Conservation (phyloP, 2,329 filamentous ascomycete species). For the Erysiphe neolycopersici region DNA sequence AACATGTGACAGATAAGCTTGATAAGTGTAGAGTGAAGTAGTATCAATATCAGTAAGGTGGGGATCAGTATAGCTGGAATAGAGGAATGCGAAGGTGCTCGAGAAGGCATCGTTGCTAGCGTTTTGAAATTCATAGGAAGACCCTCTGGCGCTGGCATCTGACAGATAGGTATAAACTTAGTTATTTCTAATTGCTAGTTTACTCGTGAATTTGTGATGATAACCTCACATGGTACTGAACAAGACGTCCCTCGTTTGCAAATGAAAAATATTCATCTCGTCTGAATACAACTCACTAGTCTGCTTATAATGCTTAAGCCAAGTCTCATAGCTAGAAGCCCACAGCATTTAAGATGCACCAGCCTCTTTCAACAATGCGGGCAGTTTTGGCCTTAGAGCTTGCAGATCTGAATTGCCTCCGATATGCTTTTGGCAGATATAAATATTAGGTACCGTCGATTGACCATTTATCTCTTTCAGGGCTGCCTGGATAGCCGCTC, state of each 20-base stretch:
- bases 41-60: too few species aligned
- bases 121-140: slow-evolving; percentile 19
- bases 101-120: slow-evolving; percentile 62
- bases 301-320: not conserved
- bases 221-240: too few species aligned
- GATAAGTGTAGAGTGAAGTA: slow-evolving; percentile 49
- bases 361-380: slow-evolving; percentile 33
- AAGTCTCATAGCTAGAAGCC: not conserved
- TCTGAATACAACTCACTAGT: not conserved
- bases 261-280: not conserved
- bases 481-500: slow-evolving; percentile 55
- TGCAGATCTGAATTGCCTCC: slow-evolving; percentile 86
- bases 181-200: not conserved
- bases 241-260: too few species aligned
- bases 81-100: slow-evolving; percentile 69
- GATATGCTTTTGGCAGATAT: slow-evolving; percentile 74
- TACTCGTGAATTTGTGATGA: not conserved
- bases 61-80: slow-evolving; percentile 73
- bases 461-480: slow-evolving; percentile 60
- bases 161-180: not conserved
- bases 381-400: slow-evolving; percentile 35
- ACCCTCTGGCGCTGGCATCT: not conserved
- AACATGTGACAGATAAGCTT: slow-evolving; percentile 20
- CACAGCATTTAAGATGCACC: slow-evolving; percentile 25
- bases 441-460: slow-evolving; percentile 85